Base-by-base conservation (phyloP, 2,329 filamentous ascomycete species). In the Lachnellula suecica region DNA sequence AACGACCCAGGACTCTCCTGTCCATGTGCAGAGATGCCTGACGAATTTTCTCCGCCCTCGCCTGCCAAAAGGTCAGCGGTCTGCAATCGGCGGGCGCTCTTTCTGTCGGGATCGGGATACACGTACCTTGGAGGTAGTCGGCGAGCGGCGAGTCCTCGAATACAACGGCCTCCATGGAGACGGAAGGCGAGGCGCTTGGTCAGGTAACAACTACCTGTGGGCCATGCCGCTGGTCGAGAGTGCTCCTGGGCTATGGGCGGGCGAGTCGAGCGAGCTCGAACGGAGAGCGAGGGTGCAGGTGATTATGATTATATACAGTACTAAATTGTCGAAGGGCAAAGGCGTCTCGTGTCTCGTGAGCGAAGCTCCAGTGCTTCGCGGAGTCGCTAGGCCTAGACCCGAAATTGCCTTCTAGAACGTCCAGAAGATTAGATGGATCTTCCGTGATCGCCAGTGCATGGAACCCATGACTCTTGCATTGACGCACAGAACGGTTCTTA, bases 151-250 rank as follows among this genome's bases (percentile, higher is more conserved):
- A 89, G 74, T 91, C 85, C 74, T 94, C 84, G 73, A 88, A 89
- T 63, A 96, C 84, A 65, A 96, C 79, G 66, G 88, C 84, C 81
- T 96, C 92, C 92, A 97, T 94, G 59, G n/a, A n/a, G n/a, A n/a
- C n/a, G n/a, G 58, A 60, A 62, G 54, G 53, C 50, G 47, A 43
- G 49, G 54, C 40, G 60, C 56, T 58, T 58, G 50, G 27, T 50
- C 40, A 50, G 27, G 24, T 35, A 47, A 25, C 44, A n/a, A 50
- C n/a, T n/a, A n/a, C n/a, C n/a, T n/a, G n/a, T 27, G 22, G 44
- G 59, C 62, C 61, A 64, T 63, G 54, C 61, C 58, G 58, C 47
- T 52, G 20, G 11, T 29, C 41, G 24, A 22, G 40, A 44, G 22
- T 15, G n/a, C n/a, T n/a, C n/a, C n/a, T n/a, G n/a, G n/a, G n/a